Base-by-base conservation (phyloP, 805 yeast species). In the Metschnikowia orientalis region DNA sequence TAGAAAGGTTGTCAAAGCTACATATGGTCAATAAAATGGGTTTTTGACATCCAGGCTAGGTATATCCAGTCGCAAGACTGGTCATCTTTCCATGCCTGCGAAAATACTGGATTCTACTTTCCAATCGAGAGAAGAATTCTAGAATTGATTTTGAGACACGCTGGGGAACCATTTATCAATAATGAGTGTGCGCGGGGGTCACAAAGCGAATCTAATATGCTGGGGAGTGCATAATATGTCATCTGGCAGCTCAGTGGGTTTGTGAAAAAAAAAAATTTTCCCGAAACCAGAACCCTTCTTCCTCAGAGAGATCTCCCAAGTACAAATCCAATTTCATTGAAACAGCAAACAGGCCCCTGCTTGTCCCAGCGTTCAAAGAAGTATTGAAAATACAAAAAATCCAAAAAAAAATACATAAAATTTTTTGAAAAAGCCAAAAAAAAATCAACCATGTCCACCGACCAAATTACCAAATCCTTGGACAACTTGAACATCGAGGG, bases 401-500 rank as follows among this genome's bases (percentile, higher is more conserved):
- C 23, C 33, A 34, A 32, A 34, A 29, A 41, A 40, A 32, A 38
- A 41, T 30, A 28, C 20, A 25, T 22, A 30, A 25, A 26, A 30
- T 19, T 27, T 26, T 31, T 13, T 26, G 20, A 20, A 30, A 45
- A 41, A 38, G 37, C 28, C 30, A 31, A 34, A 38, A 46, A 47
- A 48, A 32, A 38, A 30, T 37, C 16, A 35, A 41, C 30, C 37
- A 56, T 56, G 56, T 54, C 61, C 41, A 53, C 57, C 42, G 71
- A 68, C 50, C 66, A 69, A 56, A 47, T 70, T 51, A 59, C 63
- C 51, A 68, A 66, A 53, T 61, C 69, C 36, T 57, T 71, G 56
- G 74, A 69, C 49, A 65, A 69, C 58, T 64, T 71, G 57, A 57
- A 57, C 54, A 50, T 70, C 40, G 67, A 63, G 38, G 53, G 59